phyloP scores from a whole-genome alignment of 768 basidiomycete species.

The Boletus tylopilopsis region DNA sequence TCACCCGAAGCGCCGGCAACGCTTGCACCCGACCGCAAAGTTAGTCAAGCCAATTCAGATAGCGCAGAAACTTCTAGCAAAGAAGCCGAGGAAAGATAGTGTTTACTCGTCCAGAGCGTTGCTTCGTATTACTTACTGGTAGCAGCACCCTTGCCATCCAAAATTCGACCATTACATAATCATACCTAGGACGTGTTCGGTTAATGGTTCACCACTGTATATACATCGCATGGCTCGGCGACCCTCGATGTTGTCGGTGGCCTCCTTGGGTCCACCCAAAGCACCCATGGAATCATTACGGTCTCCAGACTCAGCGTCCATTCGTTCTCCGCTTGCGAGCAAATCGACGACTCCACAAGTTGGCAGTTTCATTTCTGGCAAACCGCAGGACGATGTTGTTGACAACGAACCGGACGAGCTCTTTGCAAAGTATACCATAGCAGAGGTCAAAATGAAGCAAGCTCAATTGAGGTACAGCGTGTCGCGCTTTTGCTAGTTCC shows the following conservation, averaged over 20 bases:
- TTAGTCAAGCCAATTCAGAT: conserved; percentile 20
- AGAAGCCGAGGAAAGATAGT: conserved; percentile 24
- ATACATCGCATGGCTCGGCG: conserved; percentile 36
- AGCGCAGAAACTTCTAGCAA: conserved; percentile 12
- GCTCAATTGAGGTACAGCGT: conserved; percentile 57
- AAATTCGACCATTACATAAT: conserved; percentile 22
- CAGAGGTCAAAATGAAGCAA: conserved; percentile 66
- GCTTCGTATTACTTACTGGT: conserved; percentile 2
- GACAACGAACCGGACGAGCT: conserved; percentile 66
- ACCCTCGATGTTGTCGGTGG: conserved; percentile 33
- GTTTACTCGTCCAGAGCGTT: conserved; percentile 9
- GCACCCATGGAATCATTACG: conserved; percentile 7
- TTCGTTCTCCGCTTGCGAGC: conserved; percentile 3
- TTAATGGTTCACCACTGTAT: neutral
- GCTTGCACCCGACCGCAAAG: conserved; percentile 31
- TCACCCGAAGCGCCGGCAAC: conserved; percentile 30
- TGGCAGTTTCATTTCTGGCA: conserved; percentile 9
- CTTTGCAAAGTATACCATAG: conserved; percentile 65
- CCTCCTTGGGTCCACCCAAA: conserved; percentile 23
- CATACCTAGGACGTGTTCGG: neutral
- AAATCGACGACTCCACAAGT: conserved; percentile 14
- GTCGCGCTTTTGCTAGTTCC: neutral
- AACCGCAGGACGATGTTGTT: conserved; percentile 15
- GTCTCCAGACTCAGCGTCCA: conserved; percentile 3
- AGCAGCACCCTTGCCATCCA: no score